phyloP scores from a whole-genome alignment of 441 rosid species.

The Hura crepitans region DNA sequence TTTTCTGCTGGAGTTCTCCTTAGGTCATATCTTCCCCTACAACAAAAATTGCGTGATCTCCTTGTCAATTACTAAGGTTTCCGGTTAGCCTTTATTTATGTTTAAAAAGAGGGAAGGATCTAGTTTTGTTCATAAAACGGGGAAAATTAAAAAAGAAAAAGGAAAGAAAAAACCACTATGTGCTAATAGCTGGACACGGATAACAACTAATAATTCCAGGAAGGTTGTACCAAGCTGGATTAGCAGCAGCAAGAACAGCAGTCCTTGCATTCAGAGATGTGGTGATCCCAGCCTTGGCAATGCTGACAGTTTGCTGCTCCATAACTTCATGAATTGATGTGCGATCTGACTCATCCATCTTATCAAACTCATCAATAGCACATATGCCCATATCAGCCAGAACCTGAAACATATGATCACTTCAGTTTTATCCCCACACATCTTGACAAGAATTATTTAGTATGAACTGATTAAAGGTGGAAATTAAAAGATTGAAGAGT shows the following conservation, averaged over 20 bases:
- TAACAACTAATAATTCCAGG: conserved; percentile 8
- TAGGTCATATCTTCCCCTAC: conserved; percentile 96
- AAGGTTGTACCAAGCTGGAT: conserved; percentile 88
- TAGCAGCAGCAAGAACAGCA: conserved; percentile 98
- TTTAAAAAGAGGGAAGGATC: background rate
- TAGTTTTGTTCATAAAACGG: background rate
- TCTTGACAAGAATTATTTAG: background rate
- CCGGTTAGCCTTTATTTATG: conserved; percentile 7
- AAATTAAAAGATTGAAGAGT: background rate
- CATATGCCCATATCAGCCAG: conserved; percentile 99
- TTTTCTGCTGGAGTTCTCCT: conserved; percentile 98
- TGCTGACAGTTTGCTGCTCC: conserved; percentile 99
- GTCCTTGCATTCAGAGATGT: conserved; percentile 98
- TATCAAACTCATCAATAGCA: conserved; percentile 99
- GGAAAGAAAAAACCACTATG: background rate
- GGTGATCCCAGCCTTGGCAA: conserved; percentile 99
- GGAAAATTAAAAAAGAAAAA: background rate
- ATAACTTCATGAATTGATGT: conserved; percentile 99
- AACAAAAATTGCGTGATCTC: conserved; percentile 18
- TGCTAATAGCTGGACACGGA: background rate
- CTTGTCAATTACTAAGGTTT: conserved; percentile 17
- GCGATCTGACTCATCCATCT: conserved; percentile 99
- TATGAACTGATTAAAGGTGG: background rate
- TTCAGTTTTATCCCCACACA: conserved; percentile 17
- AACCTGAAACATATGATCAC: conserved; percentile 52